Evolutionary conservation across 495 filamentous ascomycete species (phyloP).

Genomic region (Aspergillus hancockii): DNA sequence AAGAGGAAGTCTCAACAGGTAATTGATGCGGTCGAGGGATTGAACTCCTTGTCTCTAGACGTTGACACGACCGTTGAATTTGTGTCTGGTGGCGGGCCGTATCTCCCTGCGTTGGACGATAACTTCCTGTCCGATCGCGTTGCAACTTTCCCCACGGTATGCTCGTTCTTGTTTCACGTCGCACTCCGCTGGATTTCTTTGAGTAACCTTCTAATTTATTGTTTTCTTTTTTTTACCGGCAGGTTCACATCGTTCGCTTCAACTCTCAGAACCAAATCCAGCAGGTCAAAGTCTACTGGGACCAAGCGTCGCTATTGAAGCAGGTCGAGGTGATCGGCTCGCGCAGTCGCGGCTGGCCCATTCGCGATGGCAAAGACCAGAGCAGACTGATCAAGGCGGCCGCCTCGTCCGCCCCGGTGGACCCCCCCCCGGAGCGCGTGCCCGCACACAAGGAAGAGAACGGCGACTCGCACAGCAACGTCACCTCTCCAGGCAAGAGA

Average conservation of each 20-base stretch:
- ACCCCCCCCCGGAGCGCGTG: slow-evolving; percentile 17
- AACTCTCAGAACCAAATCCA: slow-evolving; percentile 72
- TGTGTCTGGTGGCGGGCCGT: slow-evolving; percentile 74
- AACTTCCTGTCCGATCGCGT: slow-evolving; percentile 87
- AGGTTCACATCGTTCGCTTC: slow-evolving; percentile 92
- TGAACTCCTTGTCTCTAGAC: slow-evolving; percentile 70
- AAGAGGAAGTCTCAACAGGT: slow-evolving; percentile 79
- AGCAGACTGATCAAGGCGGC: slow-evolving; percentile 64
- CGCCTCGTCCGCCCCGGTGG: slow-evolving; percentile 22
- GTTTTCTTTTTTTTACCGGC: slow-evolving; percentile 5
- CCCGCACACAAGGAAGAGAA: slow-evolving; percentile 13
- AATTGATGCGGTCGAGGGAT: slow-evolving; percentile 69
- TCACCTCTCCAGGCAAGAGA: slow-evolving; percentile 47
- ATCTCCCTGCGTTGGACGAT: slow-evolving; percentile 87
- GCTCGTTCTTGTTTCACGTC: background rate
- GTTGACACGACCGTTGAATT: slow-evolving; percentile 85
- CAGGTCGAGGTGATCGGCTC: slow-evolving; percentile 91
- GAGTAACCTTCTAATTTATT: background rate
- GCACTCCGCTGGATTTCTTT: background rate
- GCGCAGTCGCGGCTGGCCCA: slow-evolving; percentile 88
- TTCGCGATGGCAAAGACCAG: slow-evolving; percentile 87
- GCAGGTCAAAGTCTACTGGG: slow-evolving; percentile 89
- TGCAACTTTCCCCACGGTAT: slow-evolving; percentile 80
- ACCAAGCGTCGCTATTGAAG: slow-evolving; percentile 90
- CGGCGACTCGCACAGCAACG: slow-evolving; percentile 45